These are phyloP conservation scores for Astragalus glycyphyllos DNA, from an alignment of 306 rosid species.

Conservation along the genomic window DNA sequence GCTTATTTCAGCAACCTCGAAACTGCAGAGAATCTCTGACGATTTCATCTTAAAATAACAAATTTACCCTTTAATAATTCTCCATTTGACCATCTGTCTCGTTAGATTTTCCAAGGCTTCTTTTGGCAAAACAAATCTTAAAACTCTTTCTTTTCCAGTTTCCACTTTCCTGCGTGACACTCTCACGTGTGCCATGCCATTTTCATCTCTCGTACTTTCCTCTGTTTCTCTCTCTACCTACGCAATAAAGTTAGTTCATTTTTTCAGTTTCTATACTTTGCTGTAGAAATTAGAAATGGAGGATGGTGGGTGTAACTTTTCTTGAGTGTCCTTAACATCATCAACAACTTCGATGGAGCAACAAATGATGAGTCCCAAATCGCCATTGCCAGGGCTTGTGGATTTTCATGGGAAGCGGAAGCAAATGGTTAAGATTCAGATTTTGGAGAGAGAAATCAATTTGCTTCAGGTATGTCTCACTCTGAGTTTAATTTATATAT, in stretches of 20 bases:
- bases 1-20: constrained; percentile 35
- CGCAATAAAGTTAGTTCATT: too few species aligned
- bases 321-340: constrained; percentile 11
- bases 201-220: constrained; percentile 29
- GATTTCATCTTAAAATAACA: constrained; percentile 5
- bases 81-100: constrained; percentile 28
- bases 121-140: constrained; percentile 15
- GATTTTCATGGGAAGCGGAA: constrained; percentile 53
- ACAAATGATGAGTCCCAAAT: constrained; percentile 45
- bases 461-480: constrained; percentile 47
- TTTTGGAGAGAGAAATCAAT: constrained; percentile 53
- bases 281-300: constrained; percentile 21
- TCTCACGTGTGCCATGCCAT: constrained; percentile 46
- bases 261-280: background rate
- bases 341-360: constrained; percentile 32
- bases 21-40: constrained; percentile 35
- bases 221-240: too few species aligned
- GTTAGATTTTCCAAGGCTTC: background rate
- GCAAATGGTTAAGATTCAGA: constrained; percentile 51
- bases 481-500: too few species aligned
- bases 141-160: constrained; percentile 23
- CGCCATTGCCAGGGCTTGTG: constrained; percentile 44
- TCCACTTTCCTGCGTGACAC: constrained; percentile 35
- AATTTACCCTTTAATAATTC: constrained; percentile 26
- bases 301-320: constrained; percentile 23